These are phyloP conservation scores for Stephanodiscus minutulus DNA, from an alignment of 108 stramenopile genomes.

Conservation along the genomic window DNA sequence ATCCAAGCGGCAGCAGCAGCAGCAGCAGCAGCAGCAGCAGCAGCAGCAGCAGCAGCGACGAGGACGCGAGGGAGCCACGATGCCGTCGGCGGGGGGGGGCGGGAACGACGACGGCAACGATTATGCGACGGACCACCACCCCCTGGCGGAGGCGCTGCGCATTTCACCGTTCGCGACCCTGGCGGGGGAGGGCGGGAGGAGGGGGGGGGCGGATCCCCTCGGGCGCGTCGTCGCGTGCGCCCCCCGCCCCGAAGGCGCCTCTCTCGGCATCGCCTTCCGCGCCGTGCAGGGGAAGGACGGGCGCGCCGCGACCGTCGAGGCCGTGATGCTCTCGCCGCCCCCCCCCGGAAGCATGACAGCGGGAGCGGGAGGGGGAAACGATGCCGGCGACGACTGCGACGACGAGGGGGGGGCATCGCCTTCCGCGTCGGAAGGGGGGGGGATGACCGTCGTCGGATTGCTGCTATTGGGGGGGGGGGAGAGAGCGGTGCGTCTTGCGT, in stretches of 20 bases:
- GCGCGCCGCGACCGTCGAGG: constrained; percentile 17
- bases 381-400: constrained; percentile 6
- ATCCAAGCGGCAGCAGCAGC: too few relatives aligned
- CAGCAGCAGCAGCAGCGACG: too few relatives aligned
- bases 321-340: constrained; percentile 2
- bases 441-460: constrained; percentile 11
- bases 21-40: too few relatives aligned
- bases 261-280: neutral
- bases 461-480: neutral
- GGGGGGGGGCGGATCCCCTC: constrained; percentile 4
- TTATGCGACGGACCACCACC: neutral
- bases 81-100: too few relatives aligned
- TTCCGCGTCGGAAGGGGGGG: constrained; percentile 12
- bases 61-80: neutral
- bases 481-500: constrained; percentile 21
- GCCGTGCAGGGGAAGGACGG: neutral
- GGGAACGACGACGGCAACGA: neutral
- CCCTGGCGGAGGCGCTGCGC: constrained; percentile 8
- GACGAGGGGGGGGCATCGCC: constrained; percentile 1
- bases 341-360: neutral
- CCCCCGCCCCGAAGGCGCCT: neutral
- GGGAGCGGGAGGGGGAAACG: neutral
- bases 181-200: neutral
- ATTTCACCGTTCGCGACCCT: constrained; percentile 2
- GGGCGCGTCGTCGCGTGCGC: constrained; percentile 9